Evolutionary conservation across 768 basidiomycete genomes (phyloP).

Genomic region (Hypsizygus marmoreus): DNA sequence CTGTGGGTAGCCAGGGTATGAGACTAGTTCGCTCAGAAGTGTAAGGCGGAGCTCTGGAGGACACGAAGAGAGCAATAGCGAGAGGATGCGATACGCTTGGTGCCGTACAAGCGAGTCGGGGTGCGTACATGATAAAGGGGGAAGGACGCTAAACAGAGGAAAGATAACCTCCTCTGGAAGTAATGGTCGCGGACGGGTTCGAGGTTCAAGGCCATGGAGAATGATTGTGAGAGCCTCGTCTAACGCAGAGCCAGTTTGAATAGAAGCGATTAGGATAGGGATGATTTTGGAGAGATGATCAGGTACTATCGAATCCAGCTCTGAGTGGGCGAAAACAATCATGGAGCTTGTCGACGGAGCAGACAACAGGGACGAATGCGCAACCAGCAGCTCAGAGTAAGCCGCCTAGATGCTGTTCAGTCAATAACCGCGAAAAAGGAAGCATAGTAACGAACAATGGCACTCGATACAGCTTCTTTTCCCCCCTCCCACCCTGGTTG

Average conservation of each 20-base stretch:
- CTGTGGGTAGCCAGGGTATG: constrained; percentile 54
- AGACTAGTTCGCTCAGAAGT: constrained; percentile 55
- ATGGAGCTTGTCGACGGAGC: constrained; percentile 34
- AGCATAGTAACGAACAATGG: constrained; percentile 38
- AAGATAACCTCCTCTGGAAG: constrained; percentile 47
- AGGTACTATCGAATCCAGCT: constrained; percentile 14
- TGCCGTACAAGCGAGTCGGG: constrained; percentile 60
- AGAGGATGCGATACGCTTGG: constrained; percentile 60
- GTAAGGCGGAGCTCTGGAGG: constrained; percentile 53
- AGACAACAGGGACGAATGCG: constrained; percentile 11
- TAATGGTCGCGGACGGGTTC: constrained; percentile 14
- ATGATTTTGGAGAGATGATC: constrained; percentile 32
- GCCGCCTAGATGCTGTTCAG: constrained; percentile 29
- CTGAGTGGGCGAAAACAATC: constrained; percentile 38
- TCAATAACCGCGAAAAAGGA: neutral
- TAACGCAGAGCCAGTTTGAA: constrained; percentile 55
- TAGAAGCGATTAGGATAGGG: constrained; percentile 46
- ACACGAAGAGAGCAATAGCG: constrained; percentile 49
- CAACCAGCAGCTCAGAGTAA: constrained; percentile 35
- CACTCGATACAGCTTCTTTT: constrained; percentile 33
- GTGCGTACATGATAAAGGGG: constrained; percentile 61
- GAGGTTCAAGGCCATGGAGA: constrained; percentile 34
- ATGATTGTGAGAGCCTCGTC: constrained; percentile 66
- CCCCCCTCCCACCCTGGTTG: constrained; percentile 42
- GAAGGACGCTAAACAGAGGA: constrained; percentile 52